These are phyloP conservation scores for Tetracentron sinense DNA, from an alignment of 164 flowering plant genomes.

Conservation along the genomic window DNA sequence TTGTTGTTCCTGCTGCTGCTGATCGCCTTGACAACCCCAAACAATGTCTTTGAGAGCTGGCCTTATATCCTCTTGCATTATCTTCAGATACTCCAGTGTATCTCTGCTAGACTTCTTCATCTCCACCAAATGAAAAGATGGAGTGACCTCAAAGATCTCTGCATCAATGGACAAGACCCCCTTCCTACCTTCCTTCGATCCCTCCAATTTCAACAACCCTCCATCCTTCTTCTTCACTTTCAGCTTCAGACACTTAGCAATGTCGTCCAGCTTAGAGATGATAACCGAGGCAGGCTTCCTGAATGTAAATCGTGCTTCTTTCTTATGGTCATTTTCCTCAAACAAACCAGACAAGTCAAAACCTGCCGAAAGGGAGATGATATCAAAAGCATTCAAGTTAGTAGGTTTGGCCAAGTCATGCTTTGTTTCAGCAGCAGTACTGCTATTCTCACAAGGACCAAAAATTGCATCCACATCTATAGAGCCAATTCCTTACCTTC, in stretches of 20 bases:
- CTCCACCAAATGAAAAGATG: slow-evolving; percentile 53
- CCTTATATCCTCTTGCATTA: slow-evolving; percentile 38
- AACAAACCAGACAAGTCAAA: slow-evolving; percentile 68
- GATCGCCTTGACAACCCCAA: slow-evolving; percentile 63
- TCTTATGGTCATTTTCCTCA: slow-evolving; percentile 35
- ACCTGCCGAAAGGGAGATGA: slow-evolving; percentile 62
- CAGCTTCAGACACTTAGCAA: slow-evolving; percentile 38
- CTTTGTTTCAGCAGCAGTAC: slow-evolving; percentile 15
- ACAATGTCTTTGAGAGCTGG: slow-evolving; percentile 62
- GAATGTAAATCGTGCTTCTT: slow-evolving; percentile 52
- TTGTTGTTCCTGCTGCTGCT: slow-evolving; percentile 1
- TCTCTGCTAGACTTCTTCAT: slow-evolving; percentile 50
- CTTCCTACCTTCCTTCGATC: slow-evolving; percentile 47
- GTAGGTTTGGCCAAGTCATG: slow-evolving; percentile 29
- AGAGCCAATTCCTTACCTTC: slow-evolving; percentile 22
- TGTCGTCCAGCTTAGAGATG: slow-evolving; percentile 48
- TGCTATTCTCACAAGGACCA: slow-evolving; percentile 14
- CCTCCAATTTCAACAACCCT: slow-evolving; percentile 46
- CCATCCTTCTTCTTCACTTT: slow-evolving; percentile 44
- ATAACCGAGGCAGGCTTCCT: slow-evolving; percentile 40
- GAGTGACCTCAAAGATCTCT: slow-evolving; percentile 57
- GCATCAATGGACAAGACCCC: slow-evolving; percentile 46
- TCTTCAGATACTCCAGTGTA: slow-evolving; percentile 47
- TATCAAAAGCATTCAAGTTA: slow-evolving; percentile 69
- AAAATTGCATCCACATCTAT: slow-evolving; percentile 29